Evolutionary conservation across 2,329 filamentous ascomycete genomes (phyloP), one percentile per base, ranked within the genome.

Genomic region (Teratosphaeria nubilosa): DNA sequence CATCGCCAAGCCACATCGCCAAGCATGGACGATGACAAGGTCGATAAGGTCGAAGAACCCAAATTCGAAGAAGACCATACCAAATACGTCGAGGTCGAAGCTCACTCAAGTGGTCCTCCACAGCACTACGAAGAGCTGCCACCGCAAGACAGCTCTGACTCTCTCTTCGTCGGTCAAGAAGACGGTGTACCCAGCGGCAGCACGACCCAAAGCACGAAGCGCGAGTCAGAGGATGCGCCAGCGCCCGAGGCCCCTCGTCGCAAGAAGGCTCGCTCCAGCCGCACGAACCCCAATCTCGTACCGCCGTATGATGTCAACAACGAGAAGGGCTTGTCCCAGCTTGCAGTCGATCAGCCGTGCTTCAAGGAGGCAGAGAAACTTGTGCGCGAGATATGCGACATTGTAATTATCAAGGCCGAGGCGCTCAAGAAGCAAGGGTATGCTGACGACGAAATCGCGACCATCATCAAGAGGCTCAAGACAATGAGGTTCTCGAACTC

Each of bases 281-380:
- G 51, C 24, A 16, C 24, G 16, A 20, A 48, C 20, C 41, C 41
- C 16, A 48, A 48, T 48, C 5, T 48, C 41, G 34, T 58, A 7
- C 52, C 52, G 5, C 32, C 22, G 9, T 58, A 58, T 27, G 32
- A 54, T 27, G 51, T 37, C 25, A 10, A 14, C 32, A 51, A 32
- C 14, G n/a, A 51, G 22, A 41, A 58, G 53, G 52, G 24, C 16
- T 41, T 11, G 10, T 41, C 55, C 9, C 58, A 30, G 5, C 55
- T 59, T 13, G 55, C 58, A 16, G 34, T 59, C 32, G 31, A 59
- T 30, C 58, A 59, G 11, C 50, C 54, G 10, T 30, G 55, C 55
- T 59, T 56, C 27, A 37, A 51, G 30, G 20, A 27, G 34, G 55
- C 52, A 9, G 58, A 59, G 27, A 24, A 34, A 9, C 20, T 50